Evolutionary conservation across 163 green algal genomes (phyloP), one percentile per base, ranked within the genome.

Genomic region (Scenedesmus sp.): DNA sequence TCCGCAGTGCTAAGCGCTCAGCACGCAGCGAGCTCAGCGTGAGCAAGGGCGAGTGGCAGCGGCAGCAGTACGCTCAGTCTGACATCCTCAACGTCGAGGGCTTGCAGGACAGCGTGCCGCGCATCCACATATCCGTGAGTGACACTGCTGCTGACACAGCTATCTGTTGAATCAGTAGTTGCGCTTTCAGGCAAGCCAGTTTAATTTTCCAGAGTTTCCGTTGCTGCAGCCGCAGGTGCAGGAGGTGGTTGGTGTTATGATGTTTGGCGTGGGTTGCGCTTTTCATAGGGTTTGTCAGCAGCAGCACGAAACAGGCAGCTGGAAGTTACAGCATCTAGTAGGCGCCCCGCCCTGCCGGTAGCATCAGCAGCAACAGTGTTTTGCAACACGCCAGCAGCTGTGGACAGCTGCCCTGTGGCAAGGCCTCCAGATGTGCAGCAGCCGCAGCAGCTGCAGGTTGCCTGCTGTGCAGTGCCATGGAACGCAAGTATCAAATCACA

Each of bases 1-100:
- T 98, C 26, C 90, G 96, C 3, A 85, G 91, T 2, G 96, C 93
- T 9, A 99, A 99, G 86, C 92, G 96, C 1, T 94, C 94, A 6
- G 97, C 95, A 3, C 89, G 91, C 51, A 92, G 86, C 46, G 88
- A 92, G 81, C 65, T 92, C 6, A 89, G 81, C 53, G 80, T 90
- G 26, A 88, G 35, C 44, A 43, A 51, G 33, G 86, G 87, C 12
- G 84, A 91, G 44, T 91, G 86, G 92, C 70, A 90, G 13, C 92
- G 92, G 88, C 92, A 96, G 73, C 90, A 89, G 24, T 96, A 96
- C 81, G 95, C 95, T 16, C 4, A 93, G 49, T 70, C 5, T 90
- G 76, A 94, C 37, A 86, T 97, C 6, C 91, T 96, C 51, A 94
- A 86, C 26, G 95, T 85, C 22, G 87, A 93, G 3, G 92, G 90